phyloP scores from a whole-genome alignment of 495 filamentous ascomycete species.

The Aspergillus wentii region DNA sequence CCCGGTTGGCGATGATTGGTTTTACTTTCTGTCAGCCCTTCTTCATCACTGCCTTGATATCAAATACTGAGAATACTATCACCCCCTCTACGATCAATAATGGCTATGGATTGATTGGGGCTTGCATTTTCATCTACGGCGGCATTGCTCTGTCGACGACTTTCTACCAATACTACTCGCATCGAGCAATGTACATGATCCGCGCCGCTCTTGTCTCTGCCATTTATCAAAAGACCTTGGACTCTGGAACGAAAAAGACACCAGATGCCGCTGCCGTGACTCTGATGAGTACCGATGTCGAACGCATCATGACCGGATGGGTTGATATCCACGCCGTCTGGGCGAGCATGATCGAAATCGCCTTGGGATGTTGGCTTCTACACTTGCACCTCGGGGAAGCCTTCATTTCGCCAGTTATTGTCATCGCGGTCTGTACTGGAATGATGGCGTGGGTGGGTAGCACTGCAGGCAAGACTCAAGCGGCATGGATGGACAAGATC shows the following conservation, averaged over 20 bases:
- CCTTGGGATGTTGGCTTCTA: slow-evolving; percentile 46
- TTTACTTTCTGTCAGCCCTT: slow-evolving; percentile 55
- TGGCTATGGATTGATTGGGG: slow-evolving; percentile 53
- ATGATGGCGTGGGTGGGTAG: slow-evolving; percentile 14
- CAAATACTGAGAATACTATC: too few relatives aligned
- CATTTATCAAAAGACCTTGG: too few relatives aligned
- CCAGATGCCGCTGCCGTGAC: slow-evolving; percentile 48
- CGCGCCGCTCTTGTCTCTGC: too few relatives aligned
- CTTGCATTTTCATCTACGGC: slow-evolving; percentile 46
- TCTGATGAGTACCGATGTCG: slow-evolving; percentile 53
- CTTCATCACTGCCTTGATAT: too few relatives aligned
- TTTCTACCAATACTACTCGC: slow-evolving; percentile 40
- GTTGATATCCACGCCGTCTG: slow-evolving; percentile 39
- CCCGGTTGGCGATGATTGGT: slow-evolving; percentile 41
- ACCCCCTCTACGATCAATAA: too few relatives aligned
- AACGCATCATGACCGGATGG: slow-evolving; percentile 32
- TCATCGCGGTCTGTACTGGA: slow-evolving; percentile 18
- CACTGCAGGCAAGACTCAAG: slow-evolving; percentile 12
- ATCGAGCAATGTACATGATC: too few relatives aligned
- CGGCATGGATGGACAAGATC: slow-evolving; percentile 12
- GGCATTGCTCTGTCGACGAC: slow-evolving; percentile 46
- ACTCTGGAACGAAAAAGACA: too few relatives aligned
- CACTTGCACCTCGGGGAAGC: slow-evolving; percentile 41
- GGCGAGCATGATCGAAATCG: slow-evolving; percentile 47
- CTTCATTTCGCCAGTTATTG: slow-evolving; percentile 34